These are phyloP conservation scores for Phytophthora megakarya DNA, from an alignment of 352 stramenopile species.

Conservation along the genomic window DNA sequence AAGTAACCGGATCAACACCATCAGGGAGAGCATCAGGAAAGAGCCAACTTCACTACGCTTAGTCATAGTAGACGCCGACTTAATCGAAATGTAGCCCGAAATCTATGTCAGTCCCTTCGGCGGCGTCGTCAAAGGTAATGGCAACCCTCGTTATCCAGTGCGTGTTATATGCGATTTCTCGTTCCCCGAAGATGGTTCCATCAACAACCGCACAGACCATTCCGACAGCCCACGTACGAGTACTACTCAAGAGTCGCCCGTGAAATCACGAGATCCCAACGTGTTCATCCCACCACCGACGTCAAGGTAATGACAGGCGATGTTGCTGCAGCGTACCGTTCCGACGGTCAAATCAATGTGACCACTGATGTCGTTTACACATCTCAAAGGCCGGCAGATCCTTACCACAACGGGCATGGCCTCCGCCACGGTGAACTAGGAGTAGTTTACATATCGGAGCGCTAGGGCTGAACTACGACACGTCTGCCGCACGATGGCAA, in stretches of 20 bases:
- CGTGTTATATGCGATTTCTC: background rate
- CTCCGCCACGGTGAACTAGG: background rate
- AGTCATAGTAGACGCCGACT: conserved; percentile 1
- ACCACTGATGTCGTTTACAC: background rate
- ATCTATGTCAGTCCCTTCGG: conserved; percentile 8
- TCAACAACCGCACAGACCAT: background rate
- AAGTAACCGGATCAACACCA: background rate
- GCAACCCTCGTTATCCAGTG: background rate
- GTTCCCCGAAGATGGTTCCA: background rate
- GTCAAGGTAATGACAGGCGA: conserved; percentile 14
- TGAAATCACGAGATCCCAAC: background rate
- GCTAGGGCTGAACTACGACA: background rate
- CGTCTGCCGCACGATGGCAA: too few relatives aligned
- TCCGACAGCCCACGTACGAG: background rate
- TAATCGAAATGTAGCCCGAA: conserved; percentile 8
- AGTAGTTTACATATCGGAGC: background rate
- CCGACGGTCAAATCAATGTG: conserved; percentile 5
- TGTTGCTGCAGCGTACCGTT: conserved; percentile 14
- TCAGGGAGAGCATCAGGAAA: conserved; percentile 1
- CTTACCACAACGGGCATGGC: background rate
- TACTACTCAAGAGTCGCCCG: conserved; percentile 1
- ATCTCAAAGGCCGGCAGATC: background rate
- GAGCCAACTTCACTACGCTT: background rate
- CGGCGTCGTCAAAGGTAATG: background rate
- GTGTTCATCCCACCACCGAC: background rate